Percentiles rank a stretch among this genome's conserved stretches.
Conservation (phyloP, 2,329 filamentous ascomycete species). For the Phoma sp. region DNA sequence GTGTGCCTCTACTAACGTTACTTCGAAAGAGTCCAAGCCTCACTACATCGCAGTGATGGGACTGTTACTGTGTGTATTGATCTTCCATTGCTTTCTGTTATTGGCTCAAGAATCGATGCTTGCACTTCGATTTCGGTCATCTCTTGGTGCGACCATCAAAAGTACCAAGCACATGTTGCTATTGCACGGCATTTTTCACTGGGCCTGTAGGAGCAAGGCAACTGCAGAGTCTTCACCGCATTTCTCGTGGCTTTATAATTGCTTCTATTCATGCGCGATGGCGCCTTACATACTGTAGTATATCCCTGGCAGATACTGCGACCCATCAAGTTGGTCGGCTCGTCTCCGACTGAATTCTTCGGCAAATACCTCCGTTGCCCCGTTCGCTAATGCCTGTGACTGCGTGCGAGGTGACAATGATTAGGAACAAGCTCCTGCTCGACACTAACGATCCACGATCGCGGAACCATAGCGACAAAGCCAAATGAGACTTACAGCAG, state of each 20-base stretch:
- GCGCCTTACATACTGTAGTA: constrained; percentile 13
- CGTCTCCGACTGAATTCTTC: not conserved
- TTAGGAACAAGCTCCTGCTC: not conserved
- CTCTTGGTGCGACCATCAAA: not conserved
- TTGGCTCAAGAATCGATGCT: not conserved
- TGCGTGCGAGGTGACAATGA: not conserved
- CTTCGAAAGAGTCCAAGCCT: not conserved
- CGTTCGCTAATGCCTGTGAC: not conserved
- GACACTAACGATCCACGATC: not conserved
- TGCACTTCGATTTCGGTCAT: not conserved
- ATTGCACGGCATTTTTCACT: not conserved
- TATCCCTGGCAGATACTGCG: constrained; percentile 4
- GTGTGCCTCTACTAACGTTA: not conserved
- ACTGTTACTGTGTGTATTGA: not conserved
- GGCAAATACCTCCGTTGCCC: not conserved
- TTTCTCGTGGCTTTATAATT: not conserved
- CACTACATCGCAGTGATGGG: not conserved
- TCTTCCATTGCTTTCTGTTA: not conserved
- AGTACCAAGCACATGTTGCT: constrained; percentile 1
- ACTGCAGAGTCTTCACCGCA: not conserved
- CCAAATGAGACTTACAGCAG: not conserved
- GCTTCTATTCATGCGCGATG: not conserved
- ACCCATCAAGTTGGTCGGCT: not conserved
- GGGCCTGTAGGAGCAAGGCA: not conserved
- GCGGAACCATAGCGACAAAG: not conserved